Conservation (phyloP, 1,284 basidiomycete genomes). For the Cryptococcus sp. region DNA sequence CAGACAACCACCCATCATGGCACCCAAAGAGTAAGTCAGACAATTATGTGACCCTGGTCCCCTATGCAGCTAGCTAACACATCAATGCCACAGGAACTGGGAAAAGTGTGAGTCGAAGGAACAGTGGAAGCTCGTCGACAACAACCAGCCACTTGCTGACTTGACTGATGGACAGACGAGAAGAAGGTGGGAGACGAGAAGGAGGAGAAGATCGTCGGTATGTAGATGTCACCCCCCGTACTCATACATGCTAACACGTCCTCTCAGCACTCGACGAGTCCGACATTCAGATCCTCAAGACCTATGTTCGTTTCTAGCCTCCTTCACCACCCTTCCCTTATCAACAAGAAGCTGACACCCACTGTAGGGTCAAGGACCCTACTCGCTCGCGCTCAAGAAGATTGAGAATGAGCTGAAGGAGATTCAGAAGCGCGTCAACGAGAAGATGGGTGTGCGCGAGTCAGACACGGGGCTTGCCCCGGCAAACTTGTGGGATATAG, state of each 20-base stretch:
- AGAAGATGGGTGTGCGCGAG: constrained; percentile 98
- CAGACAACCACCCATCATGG: constrained; percentile 55
- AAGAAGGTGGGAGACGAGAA: constrained; percentile 77
- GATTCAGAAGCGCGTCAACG: constrained; percentile 93
- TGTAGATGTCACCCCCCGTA: constrained; percentile 25
- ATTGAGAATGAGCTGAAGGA: constrained; percentile 93
- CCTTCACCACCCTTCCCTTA: not conserved
- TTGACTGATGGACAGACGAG: constrained; percentile 54
- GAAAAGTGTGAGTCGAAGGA: constrained; percentile 73
- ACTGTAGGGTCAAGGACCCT: constrained; percentile 91
- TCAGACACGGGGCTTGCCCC: constrained; percentile 96
- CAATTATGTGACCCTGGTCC: constrained; percentile 12
- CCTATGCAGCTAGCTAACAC: constrained; percentile 5
- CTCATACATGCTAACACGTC: not conserved
- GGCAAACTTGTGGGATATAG: constrained; percentile 93
- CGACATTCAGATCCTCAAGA: constrained; percentile 98
- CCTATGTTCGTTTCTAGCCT: constrained; percentile 64
- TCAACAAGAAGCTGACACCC: constrained; percentile 6
- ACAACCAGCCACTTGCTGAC: constrained; percentile 2
- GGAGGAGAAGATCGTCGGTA: constrained; percentile 88
- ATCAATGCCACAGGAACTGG: constrained; percentile 68
- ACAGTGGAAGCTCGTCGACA: not conserved
- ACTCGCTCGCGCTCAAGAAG: constrained; percentile 82
- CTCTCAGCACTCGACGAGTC: constrained; percentile 84
- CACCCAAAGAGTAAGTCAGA: constrained; percentile 66